Evolutionary conservation across 345 rosid genomes (phyloP).

Genomic region (Punica granatum): DNA sequence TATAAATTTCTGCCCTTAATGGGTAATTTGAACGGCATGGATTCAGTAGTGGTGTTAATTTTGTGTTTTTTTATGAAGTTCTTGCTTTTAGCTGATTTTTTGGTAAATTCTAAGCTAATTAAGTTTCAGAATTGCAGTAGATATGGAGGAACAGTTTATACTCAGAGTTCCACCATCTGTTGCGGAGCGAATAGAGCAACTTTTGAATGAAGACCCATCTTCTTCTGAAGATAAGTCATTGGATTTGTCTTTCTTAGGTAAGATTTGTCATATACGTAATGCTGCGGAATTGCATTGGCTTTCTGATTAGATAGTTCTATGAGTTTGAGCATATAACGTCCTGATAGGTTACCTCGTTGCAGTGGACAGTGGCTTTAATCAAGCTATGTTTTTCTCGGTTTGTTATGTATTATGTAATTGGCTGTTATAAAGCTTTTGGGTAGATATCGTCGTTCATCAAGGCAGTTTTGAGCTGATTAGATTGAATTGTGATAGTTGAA

Average conservation of each 20-base stretch:
- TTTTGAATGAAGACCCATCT: conserved; percentile 61
- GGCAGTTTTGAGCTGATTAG: neutral
- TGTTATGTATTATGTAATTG: too few species aligned
- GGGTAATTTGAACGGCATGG: neutral
- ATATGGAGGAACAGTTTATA: conserved; percentile 93
- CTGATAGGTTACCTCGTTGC: too few species aligned
- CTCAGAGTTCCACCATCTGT: conserved; percentile 90
- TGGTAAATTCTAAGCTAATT: neutral
- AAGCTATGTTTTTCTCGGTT: too few species aligned
- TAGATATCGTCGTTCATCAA: too few species aligned
- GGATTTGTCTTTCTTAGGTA: conserved; percentile 83
- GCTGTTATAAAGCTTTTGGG: too few species aligned
- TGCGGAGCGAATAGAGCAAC: conserved; percentile 69
- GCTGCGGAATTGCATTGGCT: neutral
- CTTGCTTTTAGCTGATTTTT: neutral
- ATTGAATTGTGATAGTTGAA: neutral
- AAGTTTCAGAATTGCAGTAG: conserved; percentile 1
- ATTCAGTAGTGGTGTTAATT: neutral
- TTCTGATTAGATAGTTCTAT: too few species aligned
- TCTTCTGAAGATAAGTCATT: conserved; percentile 64
- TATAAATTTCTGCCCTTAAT: neutral
- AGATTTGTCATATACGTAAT: neutral
- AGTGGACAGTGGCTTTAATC: too few species aligned
- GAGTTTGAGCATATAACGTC: too few species aligned
- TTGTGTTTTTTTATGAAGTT: neutral